Evolutionary conservation across 257 asterid genomes (phyloP), one percentile per base, ranked within the genome.

Genomic region (Nicotiana tabacum): DNA sequence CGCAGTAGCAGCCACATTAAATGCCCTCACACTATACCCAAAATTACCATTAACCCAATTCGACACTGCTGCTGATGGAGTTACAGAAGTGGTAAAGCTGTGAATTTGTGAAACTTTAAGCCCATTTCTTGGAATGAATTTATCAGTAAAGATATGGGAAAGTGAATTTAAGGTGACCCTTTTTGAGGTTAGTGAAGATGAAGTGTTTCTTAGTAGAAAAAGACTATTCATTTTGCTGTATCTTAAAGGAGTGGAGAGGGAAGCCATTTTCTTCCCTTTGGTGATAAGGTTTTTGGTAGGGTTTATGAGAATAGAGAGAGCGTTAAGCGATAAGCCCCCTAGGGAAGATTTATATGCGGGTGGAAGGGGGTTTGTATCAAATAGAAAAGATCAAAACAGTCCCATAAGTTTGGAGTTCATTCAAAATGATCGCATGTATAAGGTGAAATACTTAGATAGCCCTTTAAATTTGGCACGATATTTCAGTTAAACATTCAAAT

Each of bases 1-100:
- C 1, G 97, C 97, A 65, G 87, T 85, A 2, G 89, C 91, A 6
- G 91, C 90, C 18, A 90, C 84, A 82, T 90, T 96, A 77, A 94
- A 90, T 4, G 82, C 87, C 81, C 96, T 90, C 57, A 81, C 76
- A 33, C 55, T 58, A 57, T 67, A 80, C 35, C 70, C 32, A 30
- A 58, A 56, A 11, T 51, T 37, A 76, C 80, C 65, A 76, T 29
- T 9, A 53, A 76, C 64, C 80, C 80, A 51, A 10, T 48, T 48
- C 57, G 60, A 24, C 17, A 60, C n/a, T 10, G 30, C 16, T 27
- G 16, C n/a, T 33, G 53, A 32, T 13, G 86, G 30, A 9, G 77
- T 85, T 69, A 87, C 12, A 16, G 76, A 60, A 55, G 83, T 15
- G 24, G 87, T 74, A 33, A n/a, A 80, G 61, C 85, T 62, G 70